These are phyloP conservation scores for Petasospora fabianii DNA, from an alignment of 1,139 yeast genomes.

Conservation along the genomic window DNA sequence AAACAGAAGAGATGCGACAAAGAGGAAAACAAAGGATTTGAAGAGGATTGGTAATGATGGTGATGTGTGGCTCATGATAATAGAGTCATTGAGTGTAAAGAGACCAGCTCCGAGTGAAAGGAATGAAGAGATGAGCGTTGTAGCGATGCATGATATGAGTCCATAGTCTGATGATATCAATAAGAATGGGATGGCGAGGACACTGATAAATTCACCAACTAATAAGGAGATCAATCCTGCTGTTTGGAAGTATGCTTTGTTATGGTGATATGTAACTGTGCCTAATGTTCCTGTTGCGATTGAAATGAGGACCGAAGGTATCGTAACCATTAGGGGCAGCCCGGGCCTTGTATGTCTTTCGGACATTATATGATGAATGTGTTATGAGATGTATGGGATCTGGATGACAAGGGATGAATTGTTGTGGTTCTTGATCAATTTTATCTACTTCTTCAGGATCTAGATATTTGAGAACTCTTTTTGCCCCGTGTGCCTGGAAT, in stretches of 20 bases:
- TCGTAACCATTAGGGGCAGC: conserved; percentile 1
- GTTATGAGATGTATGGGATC: not conserved
- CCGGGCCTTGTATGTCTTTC: not conserved
- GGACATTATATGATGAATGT: not conserved
- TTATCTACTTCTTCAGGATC: too few relatives aligned
- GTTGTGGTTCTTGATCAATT: too few relatives aligned
- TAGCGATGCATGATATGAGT: conserved; percentile 4
- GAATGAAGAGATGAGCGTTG: conserved; percentile 9
- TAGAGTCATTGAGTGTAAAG: conserved; percentile 12
- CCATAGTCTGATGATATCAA: conserved; percentile 4
- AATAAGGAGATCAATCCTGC: conserved; percentile 13
- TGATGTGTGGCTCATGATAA: conserved; percentile 1
- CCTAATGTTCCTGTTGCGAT: conserved; percentile 19
- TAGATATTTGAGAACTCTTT: too few relatives aligned
- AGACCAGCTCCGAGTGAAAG: conserved; percentile 26
- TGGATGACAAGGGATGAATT: too few relatives aligned
- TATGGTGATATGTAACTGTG: conserved; percentile 6
- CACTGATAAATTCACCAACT: conserved; percentile 16
- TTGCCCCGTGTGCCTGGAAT: too few relatives aligned
- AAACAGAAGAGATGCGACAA: conserved; percentile 16
- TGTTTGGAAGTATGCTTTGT: not conserved
- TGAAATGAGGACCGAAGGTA: conserved; percentile 7
- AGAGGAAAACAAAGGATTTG: conserved; percentile 15
- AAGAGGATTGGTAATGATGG: conserved; percentile 3
- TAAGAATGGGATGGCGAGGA: conserved; percentile 13